phyloP scores from a whole-genome alignment of 116 monocot genomes.

The Dioscorea cayenensis region DNA sequence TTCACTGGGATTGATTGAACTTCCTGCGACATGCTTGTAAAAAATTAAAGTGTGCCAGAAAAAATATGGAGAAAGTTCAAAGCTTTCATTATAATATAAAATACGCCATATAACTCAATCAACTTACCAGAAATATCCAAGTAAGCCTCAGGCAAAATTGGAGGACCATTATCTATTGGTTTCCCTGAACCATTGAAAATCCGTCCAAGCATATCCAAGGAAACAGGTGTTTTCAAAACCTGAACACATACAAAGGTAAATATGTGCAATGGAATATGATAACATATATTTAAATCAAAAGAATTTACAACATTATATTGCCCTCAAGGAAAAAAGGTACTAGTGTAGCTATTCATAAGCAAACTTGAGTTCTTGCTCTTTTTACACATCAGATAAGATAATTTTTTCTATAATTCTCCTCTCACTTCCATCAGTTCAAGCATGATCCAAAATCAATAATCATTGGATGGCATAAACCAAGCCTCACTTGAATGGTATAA shows the following conservation, averaged over 20 bases:
- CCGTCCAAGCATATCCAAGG: slow-evolving; percentile 97
- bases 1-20: slow-evolving; percentile 99
- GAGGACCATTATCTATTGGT: slow-evolving; percentile 98
- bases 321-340: too few species aligned
- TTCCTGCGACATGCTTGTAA: slow-evolving; percentile 49
- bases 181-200: slow-evolving; percentile 99
- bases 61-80: not conserved
- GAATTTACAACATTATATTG: too few species aligned
- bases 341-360: too few species aligned
- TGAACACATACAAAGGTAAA: slow-evolving; percentile 8
- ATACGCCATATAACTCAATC: not conserved
- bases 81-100: not conserved
- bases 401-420: too few species aligned
- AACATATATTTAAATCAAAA: too few species aligned
- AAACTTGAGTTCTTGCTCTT: too few species aligned
- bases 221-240: slow-evolving; percentile 95
- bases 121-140: slow-evolving; percentile 82
- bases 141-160: slow-evolving; percentile 96
- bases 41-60: not conserved
- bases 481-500: too few species aligned
- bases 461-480: too few species aligned
- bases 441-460: too few species aligned
- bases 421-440: too few species aligned
- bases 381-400: too few species aligned
- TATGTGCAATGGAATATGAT: not conserved